Evolutionary conservation across 2,329 filamentous ascomycete genomes (phyloP).

Genomic region (Acephala macrosclerotiorum): DNA sequence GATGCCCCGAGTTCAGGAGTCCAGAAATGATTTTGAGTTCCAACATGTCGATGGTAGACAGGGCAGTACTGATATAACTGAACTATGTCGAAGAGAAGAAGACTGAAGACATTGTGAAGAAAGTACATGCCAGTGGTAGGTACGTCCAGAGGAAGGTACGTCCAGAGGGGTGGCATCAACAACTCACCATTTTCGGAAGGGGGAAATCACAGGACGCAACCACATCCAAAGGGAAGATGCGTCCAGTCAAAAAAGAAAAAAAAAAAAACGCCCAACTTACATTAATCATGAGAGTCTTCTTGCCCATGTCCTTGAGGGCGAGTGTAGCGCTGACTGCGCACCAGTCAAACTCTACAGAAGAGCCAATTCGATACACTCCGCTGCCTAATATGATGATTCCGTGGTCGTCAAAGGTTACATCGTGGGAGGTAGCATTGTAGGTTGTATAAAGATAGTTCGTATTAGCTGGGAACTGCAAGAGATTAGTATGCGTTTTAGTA

Average conservation of each 20-base stretch:
- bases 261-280: too few species aligned
- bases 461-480: constrained; percentile 77
- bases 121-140: background rate
- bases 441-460: constrained; percentile 93
- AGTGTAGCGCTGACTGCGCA: constrained; percentile 91
- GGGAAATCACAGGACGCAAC: too few species aligned
- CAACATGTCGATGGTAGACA: too few species aligned
- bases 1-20: background rate
- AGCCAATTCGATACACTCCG: constrained; percentile 97
- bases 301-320: constrained; percentile 82
- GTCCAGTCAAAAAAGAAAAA: too few species aligned
- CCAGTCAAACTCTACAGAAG: constrained; percentile 99
- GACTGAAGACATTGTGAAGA: too few species aligned
- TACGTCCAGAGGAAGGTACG: background rate
- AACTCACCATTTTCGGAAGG: too few species aligned
- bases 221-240: constrained; percentile 8
- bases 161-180: background rate
- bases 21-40: background rate
- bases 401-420: constrained; percentile 92
- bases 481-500: background rate
- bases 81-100: background rate
- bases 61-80: background rate
- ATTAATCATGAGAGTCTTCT: constrained; percentile 99
- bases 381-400: constrained; percentile 89
- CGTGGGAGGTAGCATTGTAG: constrained; percentile 94